Conservation (phyloP, 768 basidiomycete genomes). For the Cyclocybe cylindracea region DNA sequence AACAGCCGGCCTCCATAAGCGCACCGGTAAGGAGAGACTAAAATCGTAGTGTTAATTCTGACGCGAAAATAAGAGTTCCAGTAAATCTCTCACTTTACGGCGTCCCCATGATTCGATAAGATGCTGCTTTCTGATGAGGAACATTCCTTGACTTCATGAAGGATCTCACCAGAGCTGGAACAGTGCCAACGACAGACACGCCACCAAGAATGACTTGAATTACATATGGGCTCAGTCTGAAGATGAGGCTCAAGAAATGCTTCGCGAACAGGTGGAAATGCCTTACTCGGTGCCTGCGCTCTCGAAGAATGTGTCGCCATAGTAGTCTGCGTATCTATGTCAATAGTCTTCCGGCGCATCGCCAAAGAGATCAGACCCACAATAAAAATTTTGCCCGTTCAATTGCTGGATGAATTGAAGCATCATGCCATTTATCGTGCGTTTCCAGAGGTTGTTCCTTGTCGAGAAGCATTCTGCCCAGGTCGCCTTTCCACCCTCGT, state of each 20-base stretch:
- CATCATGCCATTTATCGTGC: conserved; percentile 83
- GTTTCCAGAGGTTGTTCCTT: conserved; percentile 67
- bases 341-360: neutral
- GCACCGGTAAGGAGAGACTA: conserved; percentile 71
- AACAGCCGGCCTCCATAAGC: conserved; percentile 57
- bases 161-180: conserved; percentile 60
- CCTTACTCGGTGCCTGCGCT: conserved; percentile 64
- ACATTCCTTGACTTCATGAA: neutral
- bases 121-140: conserved; percentile 25
- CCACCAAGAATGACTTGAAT: conserved; percentile 77
- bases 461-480: conserved; percentile 80
- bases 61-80: neutral
- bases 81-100: conserved; percentile 44
- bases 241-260: neutral
- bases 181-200: conserved; percentile 69
- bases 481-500: conserved; percentile 77
- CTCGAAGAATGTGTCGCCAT: conserved; percentile 81
- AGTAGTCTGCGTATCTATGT: conserved; percentile 52
- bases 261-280: neutral
- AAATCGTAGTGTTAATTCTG: neutral
- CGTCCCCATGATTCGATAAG: conserved; percentile 79
- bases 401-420: conserved; percentile 80
- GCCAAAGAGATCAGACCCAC: conserved; percentile 34
- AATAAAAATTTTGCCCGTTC: conserved; percentile 82
- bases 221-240: conserved; percentile 65